Percentiles rank a stretch among this genome's conserved stretches.
These are phyloP conservation scores for Daldinia sp. DNA, from an alignment of 2,329 filamentous ascomycete species.

Conservation along the genomic window DNA sequence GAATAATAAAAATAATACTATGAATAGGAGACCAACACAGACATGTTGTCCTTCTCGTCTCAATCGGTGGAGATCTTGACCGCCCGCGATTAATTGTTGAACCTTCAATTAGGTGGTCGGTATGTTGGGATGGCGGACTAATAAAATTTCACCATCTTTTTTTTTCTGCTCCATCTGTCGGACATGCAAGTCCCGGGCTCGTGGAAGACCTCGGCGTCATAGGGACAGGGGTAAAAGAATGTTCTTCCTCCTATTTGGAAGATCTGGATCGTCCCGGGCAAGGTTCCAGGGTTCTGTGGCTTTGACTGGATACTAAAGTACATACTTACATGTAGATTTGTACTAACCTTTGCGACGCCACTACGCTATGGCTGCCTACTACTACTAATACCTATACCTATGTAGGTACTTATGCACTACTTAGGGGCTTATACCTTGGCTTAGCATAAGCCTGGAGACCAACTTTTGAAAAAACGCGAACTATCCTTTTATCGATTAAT, in stretches of 20 bases:
- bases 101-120: constrained; percentile 21
- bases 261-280: constrained; percentile 33
- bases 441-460: background rate
- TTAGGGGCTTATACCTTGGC: background rate
- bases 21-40: constrained; percentile 34
- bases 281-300: constrained; percentile 18
- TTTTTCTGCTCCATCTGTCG: constrained; percentile 28
- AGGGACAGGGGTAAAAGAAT: constrained; percentile 37
- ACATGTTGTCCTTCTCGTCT: constrained; percentile 34
- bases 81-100: constrained; percentile 31
- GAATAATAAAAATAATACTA: constrained; percentile 25
- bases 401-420: constrained; percentile 17
- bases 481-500: constrained; percentile 12
- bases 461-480: constrained; percentile 5
- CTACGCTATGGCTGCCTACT: no score
- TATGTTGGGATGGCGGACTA: constrained; percentile 45
- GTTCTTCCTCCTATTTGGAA: constrained; percentile 20
- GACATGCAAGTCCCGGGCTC: constrained; percentile 30
- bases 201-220: constrained; percentile 45
- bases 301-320: background rate
- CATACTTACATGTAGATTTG: no score
- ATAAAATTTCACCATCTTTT: constrained; percentile 37
- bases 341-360: background rate
- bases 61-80: constrained; percentile 16
- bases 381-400: no score